Percentiles rank a stretch among this genome's conserved stretches.
These are phyloP conservation scores for Crithidia mellificae DNA, from an alignment of 208 protist genomes.

Conservation along the genomic window DNA sequence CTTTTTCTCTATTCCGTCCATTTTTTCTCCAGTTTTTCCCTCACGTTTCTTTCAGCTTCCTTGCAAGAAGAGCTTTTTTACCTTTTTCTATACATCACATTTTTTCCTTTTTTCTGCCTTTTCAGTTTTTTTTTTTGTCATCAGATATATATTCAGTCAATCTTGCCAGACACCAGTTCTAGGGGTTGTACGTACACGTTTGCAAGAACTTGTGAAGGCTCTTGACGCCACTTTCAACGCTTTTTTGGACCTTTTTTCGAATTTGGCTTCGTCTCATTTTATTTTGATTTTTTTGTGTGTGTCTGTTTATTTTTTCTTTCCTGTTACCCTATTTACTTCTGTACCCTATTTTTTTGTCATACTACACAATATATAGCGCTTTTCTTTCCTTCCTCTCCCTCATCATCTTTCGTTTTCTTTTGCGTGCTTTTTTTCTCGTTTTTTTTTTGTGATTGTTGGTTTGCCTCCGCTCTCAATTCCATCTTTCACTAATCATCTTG, in stretches of 20 bases:
- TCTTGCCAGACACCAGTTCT: too few relatives aligned
- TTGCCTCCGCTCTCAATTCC: background rate
- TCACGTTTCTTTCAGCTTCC: slow-evolving; percentile 8
- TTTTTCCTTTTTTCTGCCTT: background rate
- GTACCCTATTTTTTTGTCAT: slow-evolving; percentile 1
- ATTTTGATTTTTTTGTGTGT: background rate
- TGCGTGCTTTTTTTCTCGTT: background rate
- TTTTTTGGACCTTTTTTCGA: background rate
- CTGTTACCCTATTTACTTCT: too few relatives aligned
- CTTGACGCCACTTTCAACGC: background rate
- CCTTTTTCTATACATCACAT: slow-evolving; percentile 3
- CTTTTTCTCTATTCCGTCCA: background rate
- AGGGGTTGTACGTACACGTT: background rate
- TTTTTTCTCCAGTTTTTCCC: background rate
- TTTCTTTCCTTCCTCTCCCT: background rate
- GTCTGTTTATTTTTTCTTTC: background rate
- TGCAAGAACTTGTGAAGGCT: background rate
- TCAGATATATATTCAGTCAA: background rate
- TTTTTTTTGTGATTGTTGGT: slow-evolving; percentile 10
- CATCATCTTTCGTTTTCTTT: background rate
- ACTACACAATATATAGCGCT: slow-evolving; percentile 6
- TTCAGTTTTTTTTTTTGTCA: background rate
- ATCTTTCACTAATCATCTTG: background rate
- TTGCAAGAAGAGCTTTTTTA: background rate
- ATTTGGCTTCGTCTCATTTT: background rate